Evolutionary conservation across 2,329 filamentous ascomycete species (phyloP).

Genomic region (Monilinia fructicola): DNA sequence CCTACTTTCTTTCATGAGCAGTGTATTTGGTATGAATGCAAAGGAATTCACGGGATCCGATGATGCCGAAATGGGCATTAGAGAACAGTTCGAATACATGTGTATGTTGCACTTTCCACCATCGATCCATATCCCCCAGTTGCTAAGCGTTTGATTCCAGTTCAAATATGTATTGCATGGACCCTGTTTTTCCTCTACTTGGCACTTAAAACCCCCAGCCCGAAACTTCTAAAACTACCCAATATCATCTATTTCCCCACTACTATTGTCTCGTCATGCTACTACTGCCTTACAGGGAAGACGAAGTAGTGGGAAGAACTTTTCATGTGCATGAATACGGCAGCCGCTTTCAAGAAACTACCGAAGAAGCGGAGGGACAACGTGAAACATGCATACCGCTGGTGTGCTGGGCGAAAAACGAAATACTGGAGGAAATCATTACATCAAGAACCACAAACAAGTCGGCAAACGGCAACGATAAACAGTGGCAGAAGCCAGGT

Average conservation of each 20-base stretch:
- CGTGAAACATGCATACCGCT: too few relatives aligned
- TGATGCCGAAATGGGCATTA: not conserved
- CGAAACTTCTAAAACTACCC: too few relatives aligned
- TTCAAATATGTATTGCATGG: not conserved
- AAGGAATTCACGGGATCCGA: not conserved
- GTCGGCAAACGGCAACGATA: not conserved
- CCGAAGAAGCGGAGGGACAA: not conserved
- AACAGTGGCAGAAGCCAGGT: too few relatives aligned
- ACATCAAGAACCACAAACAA: not conserved
- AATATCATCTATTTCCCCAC: too few relatives aligned
- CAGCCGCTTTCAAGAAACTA: not conserved
- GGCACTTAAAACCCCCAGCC: not conserved
- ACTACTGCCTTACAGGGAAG: not conserved
- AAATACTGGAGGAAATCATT: not conserved
- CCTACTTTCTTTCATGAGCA: constrained; percentile 16
- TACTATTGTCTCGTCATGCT: not conserved
- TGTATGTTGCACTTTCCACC: not conserved
- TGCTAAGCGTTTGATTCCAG: not conserved
- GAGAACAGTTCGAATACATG: constrained; percentile 10
- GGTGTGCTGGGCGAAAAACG: too few relatives aligned
- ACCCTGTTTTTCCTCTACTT: not conserved
- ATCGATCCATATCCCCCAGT: too few relatives aligned
- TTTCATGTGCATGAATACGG: not conserved
- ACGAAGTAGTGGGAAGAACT: not conserved
- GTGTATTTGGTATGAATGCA: constrained; percentile 18